Conservation (phyloP, 164 flowering plant species). For the Dillenia turbinata region DNA sequence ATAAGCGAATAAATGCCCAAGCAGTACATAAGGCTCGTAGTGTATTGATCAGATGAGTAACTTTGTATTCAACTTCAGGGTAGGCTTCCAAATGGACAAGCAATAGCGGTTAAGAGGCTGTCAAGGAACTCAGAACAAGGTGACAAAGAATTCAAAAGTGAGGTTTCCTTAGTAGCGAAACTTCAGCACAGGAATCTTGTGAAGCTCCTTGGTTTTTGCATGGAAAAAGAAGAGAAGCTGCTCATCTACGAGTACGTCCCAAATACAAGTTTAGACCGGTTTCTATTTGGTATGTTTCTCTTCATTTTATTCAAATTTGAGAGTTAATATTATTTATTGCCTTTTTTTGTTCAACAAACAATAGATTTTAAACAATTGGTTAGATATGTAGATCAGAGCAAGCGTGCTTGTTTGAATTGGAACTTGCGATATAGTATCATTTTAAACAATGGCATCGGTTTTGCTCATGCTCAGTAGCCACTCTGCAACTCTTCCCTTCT, state of each 20-base stretch:
- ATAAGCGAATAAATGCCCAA: too few species aligned
- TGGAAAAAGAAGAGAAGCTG: constrained; percentile 30
- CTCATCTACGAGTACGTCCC: constrained; percentile 40
- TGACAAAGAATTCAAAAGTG: constrained; percentile 29
- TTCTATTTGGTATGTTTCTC: constrained; percentile 22
- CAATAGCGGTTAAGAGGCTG: constrained; percentile 44
- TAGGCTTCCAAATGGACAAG: constrained; percentile 20
- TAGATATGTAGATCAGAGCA: constrained; percentile 14
- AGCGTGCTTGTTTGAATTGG: constrained; percentile 18
- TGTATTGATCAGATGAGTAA: neutral
- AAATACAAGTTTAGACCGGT: constrained; percentile 27
- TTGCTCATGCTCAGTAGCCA: constrained; percentile 1
- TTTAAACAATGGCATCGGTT: neutral
- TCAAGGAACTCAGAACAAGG: constrained; percentile 32
- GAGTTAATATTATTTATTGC: neutral
- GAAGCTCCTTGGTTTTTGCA: constrained; percentile 34
- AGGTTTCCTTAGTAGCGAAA: constrained; percentile 29
- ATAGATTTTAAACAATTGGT: neutral
- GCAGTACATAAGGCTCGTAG: too few species aligned
- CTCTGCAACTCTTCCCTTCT: too few species aligned
- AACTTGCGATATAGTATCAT: constrained; percentile 17
- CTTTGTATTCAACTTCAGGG: constrained; percentile 16
- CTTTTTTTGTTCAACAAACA: neutral
- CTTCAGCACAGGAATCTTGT: constrained; percentile 45
- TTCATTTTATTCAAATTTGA: neutral